A percentile compares a stretch with the other conserved stretches of the same genome.
Evolutionary conservation across 306 rosid genomes (phyloP).

Genomic region (Comarum palustre): DNA sequence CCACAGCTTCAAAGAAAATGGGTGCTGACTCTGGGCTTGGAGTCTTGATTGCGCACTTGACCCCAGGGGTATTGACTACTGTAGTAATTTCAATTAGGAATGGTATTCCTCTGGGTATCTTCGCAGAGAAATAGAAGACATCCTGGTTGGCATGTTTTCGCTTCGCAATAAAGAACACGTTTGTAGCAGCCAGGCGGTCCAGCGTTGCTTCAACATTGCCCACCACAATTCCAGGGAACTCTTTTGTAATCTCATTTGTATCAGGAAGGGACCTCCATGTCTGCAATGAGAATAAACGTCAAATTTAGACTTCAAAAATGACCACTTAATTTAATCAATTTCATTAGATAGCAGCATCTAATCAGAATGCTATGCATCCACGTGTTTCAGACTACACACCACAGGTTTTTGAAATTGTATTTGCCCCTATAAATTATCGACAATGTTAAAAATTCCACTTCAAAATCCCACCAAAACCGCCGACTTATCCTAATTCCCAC

Average conservation of each 20-base stretch:
- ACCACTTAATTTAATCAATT: neutral
- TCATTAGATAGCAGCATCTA: constrained; percentile 1
- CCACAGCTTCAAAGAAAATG: constrained; percentile 76
- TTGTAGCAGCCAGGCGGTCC: constrained; percentile 66
- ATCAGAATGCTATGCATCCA: neutral
- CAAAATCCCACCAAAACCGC: neutral
- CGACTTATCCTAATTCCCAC: neutral
- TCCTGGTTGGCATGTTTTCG: constrained; percentile 92
- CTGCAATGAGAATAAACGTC: constrained; percentile 40
- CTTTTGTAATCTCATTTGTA: constrained; percentile 83
- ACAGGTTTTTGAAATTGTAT: neutral
- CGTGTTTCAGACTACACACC: neutral
- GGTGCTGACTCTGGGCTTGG: constrained; percentile 80
- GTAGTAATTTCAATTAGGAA: constrained; percentile 79
- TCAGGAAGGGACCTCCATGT: constrained; percentile 99
- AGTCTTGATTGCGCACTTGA: constrained; percentile 91
- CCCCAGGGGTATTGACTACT: constrained; percentile 61
- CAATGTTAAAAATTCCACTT: neutral
- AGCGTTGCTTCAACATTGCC: constrained; percentile 53
- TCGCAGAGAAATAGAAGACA: constrained; percentile 90
- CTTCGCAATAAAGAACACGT: constrained; percentile 87
- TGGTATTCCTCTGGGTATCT: constrained; percentile 73
- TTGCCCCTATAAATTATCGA: neutral
- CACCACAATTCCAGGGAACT: constrained; percentile 61
- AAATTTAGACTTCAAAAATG: constrained; percentile 15